Evolutionary conservation across 2,329 filamentous ascomycete species (phyloP).

Genomic region (Pestalotiopsis sp.): DNA sequence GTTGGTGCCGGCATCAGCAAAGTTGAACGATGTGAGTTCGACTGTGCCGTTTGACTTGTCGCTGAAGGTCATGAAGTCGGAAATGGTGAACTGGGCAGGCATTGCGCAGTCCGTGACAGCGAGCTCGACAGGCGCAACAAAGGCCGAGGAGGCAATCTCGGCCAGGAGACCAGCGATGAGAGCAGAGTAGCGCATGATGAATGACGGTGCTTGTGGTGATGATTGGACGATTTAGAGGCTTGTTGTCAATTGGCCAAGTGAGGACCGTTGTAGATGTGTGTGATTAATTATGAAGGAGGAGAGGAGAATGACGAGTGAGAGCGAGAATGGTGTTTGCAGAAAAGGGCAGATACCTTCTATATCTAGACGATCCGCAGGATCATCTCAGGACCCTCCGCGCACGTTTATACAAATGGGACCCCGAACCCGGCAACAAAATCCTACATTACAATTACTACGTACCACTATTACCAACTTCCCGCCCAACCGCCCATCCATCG

Average conservation of each 20-base stretch:
- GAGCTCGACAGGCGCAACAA: conserved; percentile 24
- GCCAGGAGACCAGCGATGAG: conserved; percentile 25
- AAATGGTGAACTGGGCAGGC: conserved; percentile 27
- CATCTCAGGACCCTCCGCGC: neutral
- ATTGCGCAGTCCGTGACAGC: conserved; percentile 23
- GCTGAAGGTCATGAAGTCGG: conserved; percentile 26
- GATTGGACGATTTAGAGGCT: neutral
- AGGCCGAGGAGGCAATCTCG: conserved; percentile 24
- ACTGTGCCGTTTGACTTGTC: conserved; percentile 21
- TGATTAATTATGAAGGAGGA: neutral
- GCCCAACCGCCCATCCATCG: neutral
- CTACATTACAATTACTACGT: neutral
- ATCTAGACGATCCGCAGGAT: neutral
- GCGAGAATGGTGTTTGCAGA: neutral
- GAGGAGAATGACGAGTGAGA: neutral
- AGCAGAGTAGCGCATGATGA: conserved; percentile 22
- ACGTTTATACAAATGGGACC: neutral
- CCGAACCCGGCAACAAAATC: neutral
- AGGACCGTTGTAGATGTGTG: neutral
- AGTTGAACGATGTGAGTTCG: conserved; percentile 27
- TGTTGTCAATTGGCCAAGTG: neutral
- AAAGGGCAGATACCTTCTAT: conserved; percentile 8
- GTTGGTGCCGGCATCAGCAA: conserved; percentile 26
- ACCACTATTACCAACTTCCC: neutral
- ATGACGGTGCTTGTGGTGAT: neutral